A percentile compares a stretch with the other conserved stretches of the same genome.
phyloP scores from a whole-genome alignment of 345 rosid species.

The Balakata baccata region DNA sequence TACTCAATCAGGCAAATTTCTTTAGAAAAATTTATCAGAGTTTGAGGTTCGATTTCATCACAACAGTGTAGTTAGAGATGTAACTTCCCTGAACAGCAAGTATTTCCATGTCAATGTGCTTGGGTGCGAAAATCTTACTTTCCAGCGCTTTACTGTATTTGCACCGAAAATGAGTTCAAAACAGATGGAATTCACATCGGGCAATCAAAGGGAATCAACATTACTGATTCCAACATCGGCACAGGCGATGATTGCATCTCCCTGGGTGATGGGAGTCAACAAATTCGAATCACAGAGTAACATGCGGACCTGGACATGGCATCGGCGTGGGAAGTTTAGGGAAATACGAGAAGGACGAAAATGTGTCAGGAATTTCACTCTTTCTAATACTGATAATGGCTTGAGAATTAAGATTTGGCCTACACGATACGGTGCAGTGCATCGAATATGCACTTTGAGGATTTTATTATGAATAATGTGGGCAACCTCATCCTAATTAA shows the following conservation, averaged over 20 bases:
- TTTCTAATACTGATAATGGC: background rate
- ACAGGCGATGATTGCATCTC: constrained; percentile 3
- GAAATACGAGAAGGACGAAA: background rate
- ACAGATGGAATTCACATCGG: background rate
- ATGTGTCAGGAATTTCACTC: background rate
- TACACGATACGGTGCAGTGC: background rate
- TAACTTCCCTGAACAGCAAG: background rate
- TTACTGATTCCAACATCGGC: background rate
- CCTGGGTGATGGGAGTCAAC: background rate
- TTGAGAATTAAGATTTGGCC: background rate
- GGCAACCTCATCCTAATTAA: background rate
- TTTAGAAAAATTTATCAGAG: too few species aligned
- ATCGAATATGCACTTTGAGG: background rate
- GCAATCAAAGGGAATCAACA: background rate
- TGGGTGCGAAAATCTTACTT: background rate
- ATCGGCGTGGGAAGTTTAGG: background rate
- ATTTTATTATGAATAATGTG: background rate
- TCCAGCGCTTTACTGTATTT: background rate
- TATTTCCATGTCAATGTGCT: background rate
- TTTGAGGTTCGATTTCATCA: background rate
- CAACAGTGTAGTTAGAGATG: background rate
- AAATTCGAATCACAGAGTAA: background rate
- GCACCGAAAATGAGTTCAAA: background rate
- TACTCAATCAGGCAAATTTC: too few species aligned
- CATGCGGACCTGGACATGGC: background rate